Conservation (phyloP, 352 stramenopile genomes). For the Phytophthora rubi region DNA sequence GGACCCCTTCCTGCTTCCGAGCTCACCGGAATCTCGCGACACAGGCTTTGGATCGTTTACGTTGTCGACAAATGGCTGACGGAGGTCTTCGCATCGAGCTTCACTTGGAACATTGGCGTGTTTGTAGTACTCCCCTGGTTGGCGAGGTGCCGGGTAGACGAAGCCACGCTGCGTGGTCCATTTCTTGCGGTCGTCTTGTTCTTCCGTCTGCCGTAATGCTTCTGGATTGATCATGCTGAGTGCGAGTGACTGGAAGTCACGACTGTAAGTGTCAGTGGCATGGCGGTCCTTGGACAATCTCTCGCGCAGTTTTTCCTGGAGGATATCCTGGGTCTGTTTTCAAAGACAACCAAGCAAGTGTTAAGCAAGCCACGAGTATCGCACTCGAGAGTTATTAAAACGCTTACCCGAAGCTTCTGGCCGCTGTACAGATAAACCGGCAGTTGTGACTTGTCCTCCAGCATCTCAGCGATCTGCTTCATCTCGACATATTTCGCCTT, state of each 20-base stretch:
- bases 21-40: constrained; percentile 38
- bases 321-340: constrained; percentile 76
- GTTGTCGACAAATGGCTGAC: constrained; percentile 87
- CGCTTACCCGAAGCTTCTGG: constrained; percentile 79
- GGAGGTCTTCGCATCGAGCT: constrained; percentile 84
- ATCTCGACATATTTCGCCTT: constrained; percentile 47
- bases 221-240: constrained; percentile 82
- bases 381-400: neutral
- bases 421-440: constrained; percentile 89
- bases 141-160: constrained; percentile 79
- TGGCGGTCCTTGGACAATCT: constrained; percentile 46
- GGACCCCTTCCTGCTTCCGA: constrained; percentile 14
- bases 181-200: constrained; percentile 50
- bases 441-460: constrained; percentile 33
- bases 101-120: constrained; percentile 75
- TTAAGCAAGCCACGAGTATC: neutral
- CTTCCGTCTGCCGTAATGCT: constrained; percentile 57
- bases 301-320: constrained; percentile 82
- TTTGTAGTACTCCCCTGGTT: constrained; percentile 72
- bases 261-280: constrained; percentile 85
- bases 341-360: neutral
- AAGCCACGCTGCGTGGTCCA: constrained; percentile 91
- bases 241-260: constrained; percentile 88
- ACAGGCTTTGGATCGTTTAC: constrained; percentile 69
- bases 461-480: constrained; percentile 36